Base-by-base conservation (phyloP, 2,329 filamentous ascomycete species). In the Hansfordia pulvinata region DNA sequence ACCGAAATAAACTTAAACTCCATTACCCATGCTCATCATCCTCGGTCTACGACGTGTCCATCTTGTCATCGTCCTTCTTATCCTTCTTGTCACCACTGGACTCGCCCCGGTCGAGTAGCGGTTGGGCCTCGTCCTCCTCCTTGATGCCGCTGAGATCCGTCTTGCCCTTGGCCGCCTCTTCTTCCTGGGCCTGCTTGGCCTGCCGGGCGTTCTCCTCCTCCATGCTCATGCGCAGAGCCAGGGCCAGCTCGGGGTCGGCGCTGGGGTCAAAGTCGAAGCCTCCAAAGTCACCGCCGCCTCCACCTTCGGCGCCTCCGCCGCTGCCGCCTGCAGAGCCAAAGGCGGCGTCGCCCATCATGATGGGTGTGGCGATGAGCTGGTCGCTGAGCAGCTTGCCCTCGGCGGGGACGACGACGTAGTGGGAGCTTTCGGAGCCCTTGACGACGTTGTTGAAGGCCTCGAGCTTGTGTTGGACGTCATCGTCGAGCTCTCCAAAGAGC, bases 181-280 rank as follows among this genome's bases (percentile, higher is more conserved):
- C 77, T 36, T 83, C 73, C 42, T 76, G 74, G 41, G 78, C 82
- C 46, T 79, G 74, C 57, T 84, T 84, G 52, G 93, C 86, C 55
- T 92, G 77, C 43, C 90, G 67, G 34, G 86, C 86, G 61, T 92
- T 92, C 57, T 98, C 90, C 51, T 98, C 90, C 52, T 98, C 90
- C 70, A 93, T 84, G 54, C 83, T 93, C 84, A 98, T 93, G 36
- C 90, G 76, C 49, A 98, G 62, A 27, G 90, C 90, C 40, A 98
- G 71, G 13, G 90, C 90, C 46, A 98, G 62, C 53, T 98, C 90
- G 4, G 90, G 90, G 48, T 98, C 90, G 44, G 86, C 69, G 28
- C 77, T 79, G 10, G 88, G 86, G 52, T 96, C 90, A 39, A 93
- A 83, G 37, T 82, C 84, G 49, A 92, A 92, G 41, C 85, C 81